These are phyloP conservation scores for Chrysoporthe austroafricana DNA, from an alignment of 2,329 filamentous ascomycete genomes.

Conservation along the genomic window DNA sequence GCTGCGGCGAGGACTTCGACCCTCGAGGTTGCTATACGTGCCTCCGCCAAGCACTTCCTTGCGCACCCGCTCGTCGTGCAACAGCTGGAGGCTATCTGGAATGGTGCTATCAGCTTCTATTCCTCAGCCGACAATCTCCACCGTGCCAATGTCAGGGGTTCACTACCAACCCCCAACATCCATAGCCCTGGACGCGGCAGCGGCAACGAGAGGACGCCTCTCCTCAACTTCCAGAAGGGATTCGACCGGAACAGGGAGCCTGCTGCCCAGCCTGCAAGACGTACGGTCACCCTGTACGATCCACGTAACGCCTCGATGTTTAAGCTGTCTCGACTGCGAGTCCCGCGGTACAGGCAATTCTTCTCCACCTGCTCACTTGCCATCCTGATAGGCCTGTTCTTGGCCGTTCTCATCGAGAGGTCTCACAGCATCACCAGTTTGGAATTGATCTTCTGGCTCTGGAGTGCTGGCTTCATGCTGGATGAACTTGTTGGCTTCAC, in stretches of 20 bases:
- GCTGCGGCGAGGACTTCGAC: slow-evolving; percentile 81
- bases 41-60: slow-evolving; percentile 89
- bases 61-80: slow-evolving; percentile 91
- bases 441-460: slow-evolving; percentile 94
- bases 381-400: slow-evolving; percentile 80
- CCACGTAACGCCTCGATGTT: slow-evolving; percentile 87
- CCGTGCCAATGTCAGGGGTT: slow-evolving; percentile 51
- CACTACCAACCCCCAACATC: slow-evolving; percentile 24
- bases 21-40: slow-evolving; percentile 89
- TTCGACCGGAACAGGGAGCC: slow-evolving; percentile 38
- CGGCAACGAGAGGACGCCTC: slow-evolving; percentile 52
- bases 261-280: slow-evolving; percentile 50
- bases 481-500: slow-evolving; percentile 96
- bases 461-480: slow-evolving; percentile 96
- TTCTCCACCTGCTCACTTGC: slow-evolving; percentile 87
- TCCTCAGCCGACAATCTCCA: slow-evolving; percentile 85
- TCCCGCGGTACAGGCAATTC: slow-evolving; percentile 89
- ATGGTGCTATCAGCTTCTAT: slow-evolving; percentile 92
- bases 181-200: slow-evolving; percentile 31
- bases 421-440: slow-evolving; percentile 81
- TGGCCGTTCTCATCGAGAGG: slow-evolving; percentile 77
- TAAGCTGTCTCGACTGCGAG: slow-evolving; percentile 87
- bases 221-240: slow-evolving; percentile 47
- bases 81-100: slow-evolving; percentile 97
- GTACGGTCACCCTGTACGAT: slow-evolving; percentile 86